These are phyloP conservation scores for Gynochthodes officinalis DNA, from an alignment of 257 asterid species.

Conservation along the genomic window DNA sequence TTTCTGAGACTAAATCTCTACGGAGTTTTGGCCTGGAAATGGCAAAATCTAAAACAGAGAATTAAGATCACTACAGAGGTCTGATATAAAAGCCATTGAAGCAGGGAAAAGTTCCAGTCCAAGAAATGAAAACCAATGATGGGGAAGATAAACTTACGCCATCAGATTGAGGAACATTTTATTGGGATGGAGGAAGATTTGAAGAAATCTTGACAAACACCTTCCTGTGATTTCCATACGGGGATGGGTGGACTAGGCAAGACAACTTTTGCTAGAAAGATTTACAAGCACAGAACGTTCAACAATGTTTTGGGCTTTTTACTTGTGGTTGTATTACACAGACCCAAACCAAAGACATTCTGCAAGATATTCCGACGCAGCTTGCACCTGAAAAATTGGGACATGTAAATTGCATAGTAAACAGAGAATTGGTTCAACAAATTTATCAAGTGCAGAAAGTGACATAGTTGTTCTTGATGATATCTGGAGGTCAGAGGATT, in stretches of 20 bases:
- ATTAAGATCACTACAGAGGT: background rate
- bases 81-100: background rate
- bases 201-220: background rate
- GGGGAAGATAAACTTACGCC: slow-evolving; percentile 6
- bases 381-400: background rate
- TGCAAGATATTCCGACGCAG: too few relatives aligned
- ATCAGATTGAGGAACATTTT: slow-evolving; percentile 10
- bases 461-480: slow-evolving; percentile 6
- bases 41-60: background rate
- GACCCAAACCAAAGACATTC: too few relatives aligned
- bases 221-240: slow-evolving; percentile 20
- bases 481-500: background rate
- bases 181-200: slow-evolving; percentile 11
- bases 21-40: background rate
- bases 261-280: slow-evolving; percentile 27
- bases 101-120: background rate
- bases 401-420: background rate
- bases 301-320: slow-evolving; percentile 2
- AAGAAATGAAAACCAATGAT: background rate
- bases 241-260: slow-evolving; percentile 37
- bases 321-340: slow-evolving; percentile 31
- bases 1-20: background rate
- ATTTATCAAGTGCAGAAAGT: background rate
- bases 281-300: slow-evolving; percentile 16
- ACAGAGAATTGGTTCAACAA: background rate